phyloP scores from a whole-genome alignment of 2,329 filamentous ascomycete genomes.

The Periconia digitata region DNA sequence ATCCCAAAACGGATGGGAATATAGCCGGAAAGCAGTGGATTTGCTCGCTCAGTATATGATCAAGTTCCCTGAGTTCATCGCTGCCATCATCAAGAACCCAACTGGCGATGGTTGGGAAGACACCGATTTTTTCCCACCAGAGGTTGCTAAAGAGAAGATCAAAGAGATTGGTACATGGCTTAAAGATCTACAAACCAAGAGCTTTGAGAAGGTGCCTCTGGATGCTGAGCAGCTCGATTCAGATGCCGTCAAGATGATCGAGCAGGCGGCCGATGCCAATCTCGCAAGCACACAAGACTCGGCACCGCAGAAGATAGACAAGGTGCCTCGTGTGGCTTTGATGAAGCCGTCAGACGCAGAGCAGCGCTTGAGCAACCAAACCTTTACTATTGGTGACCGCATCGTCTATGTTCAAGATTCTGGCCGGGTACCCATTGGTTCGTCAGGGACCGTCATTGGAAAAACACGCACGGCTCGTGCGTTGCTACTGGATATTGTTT shows the following conservation, averaged over 20 bases:
- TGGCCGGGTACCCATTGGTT: conserved; percentile 91
- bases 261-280: conserved; percentile 67
- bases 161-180: conserved; percentile 95
- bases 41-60: conserved; percentile 88
- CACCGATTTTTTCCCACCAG: conserved; percentile 79
- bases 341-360: conserved; percentile 96
- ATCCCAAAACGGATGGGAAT: conserved; percentile 88
- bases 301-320: conserved; percentile 70
- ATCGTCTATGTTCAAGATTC: conserved; percentile 91
- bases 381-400: conserved; percentile 82
- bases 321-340: conserved; percentile 82
- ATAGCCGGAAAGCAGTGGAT: conserved; percentile 79
- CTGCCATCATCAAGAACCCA: conserved; percentile 80
- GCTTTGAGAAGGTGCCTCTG: conserved; percentile 91
- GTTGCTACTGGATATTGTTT: conserved; percentile 85
- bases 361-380: conserved; percentile 83
- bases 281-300: conserved; percentile 32
- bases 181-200: conserved; percentile 86
- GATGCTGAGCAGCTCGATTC: conserved; percentile 97
- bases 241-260: conserved; percentile 79
- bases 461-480: conserved; percentile 85
- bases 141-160: conserved; percentile 73
- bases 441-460: conserved; percentile 89
- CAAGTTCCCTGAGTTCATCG: conserved; percentile 93
- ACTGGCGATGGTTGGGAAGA: conserved; percentile 82